Evolutionary conservation across 176 grass and related monocot genomes (phyloP).

Genomic region (Musa schizocarpa): DNA sequence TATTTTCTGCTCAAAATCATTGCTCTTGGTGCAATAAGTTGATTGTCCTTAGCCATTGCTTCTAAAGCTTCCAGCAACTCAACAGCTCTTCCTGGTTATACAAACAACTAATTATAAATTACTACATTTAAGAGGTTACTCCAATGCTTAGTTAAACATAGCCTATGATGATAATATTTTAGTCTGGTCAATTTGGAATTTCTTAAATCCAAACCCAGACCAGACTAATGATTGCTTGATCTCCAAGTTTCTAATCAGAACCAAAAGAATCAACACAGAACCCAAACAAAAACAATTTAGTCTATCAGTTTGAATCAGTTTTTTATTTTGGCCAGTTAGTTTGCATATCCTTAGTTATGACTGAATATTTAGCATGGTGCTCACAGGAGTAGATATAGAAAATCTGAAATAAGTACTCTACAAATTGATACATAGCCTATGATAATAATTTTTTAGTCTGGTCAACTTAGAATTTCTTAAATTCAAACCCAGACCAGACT

Average conservation of each 20-base stretch:
- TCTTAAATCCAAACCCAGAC: neutral
- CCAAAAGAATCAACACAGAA: neutral
- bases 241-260: neutral
- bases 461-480: neutral
- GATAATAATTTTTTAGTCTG: neutral
- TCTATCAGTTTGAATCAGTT: neutral
- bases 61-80: constrained; percentile 92
- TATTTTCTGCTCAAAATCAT: constrained; percentile 97
- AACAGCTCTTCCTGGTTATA: constrained; percentile 85
- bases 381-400: neutral
- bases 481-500: neutral
- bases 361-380: neutral
- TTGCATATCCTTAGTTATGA: neutral
- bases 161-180: neutral
- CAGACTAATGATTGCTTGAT: neutral
- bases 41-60: constrained; percentile 68
- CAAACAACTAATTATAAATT: constrained; percentile 36
- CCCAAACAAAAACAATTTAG: neutral
- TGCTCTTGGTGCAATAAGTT: constrained; percentile 68
- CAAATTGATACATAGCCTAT: neutral
- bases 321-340: neutral
- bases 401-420: neutral
- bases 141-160: neutral
- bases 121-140: neutral
- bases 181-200: neutral